A percentile compares a stretch with the other conserved stretches of the same genome.
Evolutionary conservation across 441 rosid species (phyloP).

Genomic region (Flueggea neowawraea): DNA sequence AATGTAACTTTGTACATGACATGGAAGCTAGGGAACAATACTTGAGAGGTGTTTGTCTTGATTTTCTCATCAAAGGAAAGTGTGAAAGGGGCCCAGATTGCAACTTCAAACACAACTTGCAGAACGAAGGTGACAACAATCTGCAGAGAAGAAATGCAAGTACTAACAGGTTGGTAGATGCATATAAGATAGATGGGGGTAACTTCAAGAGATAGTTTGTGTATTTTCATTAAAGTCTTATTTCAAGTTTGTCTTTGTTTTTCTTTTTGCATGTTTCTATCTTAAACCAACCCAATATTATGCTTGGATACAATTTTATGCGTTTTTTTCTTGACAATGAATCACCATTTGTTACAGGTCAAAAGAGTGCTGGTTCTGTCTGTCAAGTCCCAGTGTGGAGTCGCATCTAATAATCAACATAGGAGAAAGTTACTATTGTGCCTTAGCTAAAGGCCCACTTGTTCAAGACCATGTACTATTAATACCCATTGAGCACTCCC

Average conservation of each 20-base stretch:
- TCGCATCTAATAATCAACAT: constrained; percentile 71
- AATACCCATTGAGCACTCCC: constrained; percentile 80
- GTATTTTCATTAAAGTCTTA: background rate
- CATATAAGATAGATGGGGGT: constrained; percentile 1
- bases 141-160: constrained; percentile 40
- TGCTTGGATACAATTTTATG: background rate
- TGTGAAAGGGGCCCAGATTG: constrained; percentile 96
- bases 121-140: constrained; percentile 45
- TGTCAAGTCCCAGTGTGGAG: constrained; percentile 82
- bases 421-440: constrained; percentile 83
- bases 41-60: constrained; percentile 89
- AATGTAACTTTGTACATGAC: constrained; percentile 79
- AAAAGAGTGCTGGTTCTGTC: constrained; percentile 95
- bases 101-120: constrained; percentile 82
- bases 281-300: background rate
- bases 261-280: constrained; percentile 7
- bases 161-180: constrained; percentile 43
- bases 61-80: constrained; percentile 87
- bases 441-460: constrained; percentile 89
- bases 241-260: background rate
- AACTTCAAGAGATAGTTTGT: background rate
- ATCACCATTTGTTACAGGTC: constrained; percentile 49
- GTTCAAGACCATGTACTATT: constrained; percentile 69
- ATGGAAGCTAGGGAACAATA: constrained; percentile 78
- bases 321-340: constrained; percentile 18